A percentile compares a stretch with the other conserved stretches of the same genome.
Conservation (phyloP, 2,329 filamentous ascomycete genomes). For the Diaporthe sp. region DNA sequence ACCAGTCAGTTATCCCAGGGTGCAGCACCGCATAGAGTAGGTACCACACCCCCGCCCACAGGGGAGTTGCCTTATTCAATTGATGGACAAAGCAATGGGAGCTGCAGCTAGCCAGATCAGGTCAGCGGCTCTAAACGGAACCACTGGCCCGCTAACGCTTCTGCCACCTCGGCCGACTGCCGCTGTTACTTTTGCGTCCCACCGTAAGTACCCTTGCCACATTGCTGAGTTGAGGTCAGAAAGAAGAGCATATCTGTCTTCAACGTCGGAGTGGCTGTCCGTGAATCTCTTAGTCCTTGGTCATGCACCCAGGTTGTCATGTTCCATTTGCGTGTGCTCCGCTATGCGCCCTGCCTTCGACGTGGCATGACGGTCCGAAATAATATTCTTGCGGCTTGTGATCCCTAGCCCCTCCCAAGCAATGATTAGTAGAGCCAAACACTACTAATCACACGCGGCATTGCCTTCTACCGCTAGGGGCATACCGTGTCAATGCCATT, state of each 20-base stretch:
- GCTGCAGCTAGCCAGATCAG: conserved; percentile 21
- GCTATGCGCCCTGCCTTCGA: not conserved
- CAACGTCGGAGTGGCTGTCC: conserved; percentile 8
- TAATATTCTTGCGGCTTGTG: not conserved
- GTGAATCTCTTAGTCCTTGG: not conserved
- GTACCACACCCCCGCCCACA: not conserved
- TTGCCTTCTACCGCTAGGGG: not conserved
- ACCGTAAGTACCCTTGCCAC: not conserved
- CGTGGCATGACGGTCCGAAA: not conserved
- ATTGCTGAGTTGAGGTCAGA: not conserved
- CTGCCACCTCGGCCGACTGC: conserved; percentile 14
- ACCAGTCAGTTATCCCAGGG: not conserved
- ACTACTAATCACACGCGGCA: not conserved
- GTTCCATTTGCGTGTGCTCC: not conserved
- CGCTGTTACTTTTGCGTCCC: not conserved
- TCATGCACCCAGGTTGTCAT: not conserved
- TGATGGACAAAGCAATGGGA: not conserved
- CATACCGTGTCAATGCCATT: not conserved
- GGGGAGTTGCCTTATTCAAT: not conserved
- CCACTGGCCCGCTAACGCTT: conserved; percentile 21
- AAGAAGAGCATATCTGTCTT: conserved; percentile 21
- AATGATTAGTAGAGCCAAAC: not conserved
- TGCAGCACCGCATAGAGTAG: conserved; percentile 6
- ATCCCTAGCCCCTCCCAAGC: not conserved
- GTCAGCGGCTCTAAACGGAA: conserved; percentile 24